A percentile compares a stretch with the other conserved stretches of the same genome.
These are phyloP conservation scores for Lepraria neglecta DNA, from an alignment of 495 filamentous ascomycete species.

Conservation along the genomic window DNA sequence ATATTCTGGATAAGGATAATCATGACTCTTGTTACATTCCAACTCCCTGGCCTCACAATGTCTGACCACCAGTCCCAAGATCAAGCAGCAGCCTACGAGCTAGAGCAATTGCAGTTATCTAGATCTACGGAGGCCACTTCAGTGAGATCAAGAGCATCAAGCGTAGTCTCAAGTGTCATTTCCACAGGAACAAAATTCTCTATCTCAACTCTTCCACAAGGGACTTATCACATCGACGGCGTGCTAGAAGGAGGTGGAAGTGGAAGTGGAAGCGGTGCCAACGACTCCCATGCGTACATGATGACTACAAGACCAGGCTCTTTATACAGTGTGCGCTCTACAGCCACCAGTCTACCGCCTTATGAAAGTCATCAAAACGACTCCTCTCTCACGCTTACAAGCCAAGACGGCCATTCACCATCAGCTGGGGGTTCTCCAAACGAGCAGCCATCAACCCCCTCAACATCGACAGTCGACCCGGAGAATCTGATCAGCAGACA, in stretches of 20 bases:
- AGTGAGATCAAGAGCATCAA: slow-evolving; percentile 21
- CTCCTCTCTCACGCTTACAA: too few species aligned
- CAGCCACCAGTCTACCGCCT: slow-evolving; percentile 19
- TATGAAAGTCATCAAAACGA: slow-evolving; percentile 9
- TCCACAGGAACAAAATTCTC: slow-evolving; percentile 25
- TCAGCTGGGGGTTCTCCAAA: not conserved
- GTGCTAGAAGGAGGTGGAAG: not conserved
- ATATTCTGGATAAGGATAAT: too few species aligned
- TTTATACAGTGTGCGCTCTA: slow-evolving; percentile 17
- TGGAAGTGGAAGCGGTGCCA: not conserved
- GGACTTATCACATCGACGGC: slow-evolving; percentile 7
- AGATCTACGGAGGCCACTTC: slow-evolving; percentile 1
- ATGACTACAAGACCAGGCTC: slow-evolving; percentile 11
- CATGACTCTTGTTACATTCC: too few species aligned
- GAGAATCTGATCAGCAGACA: slow-evolving; percentile 29
- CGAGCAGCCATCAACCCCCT: slow-evolving; percentile 12
- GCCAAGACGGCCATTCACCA: too few species aligned
- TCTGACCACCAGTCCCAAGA: not conserved
- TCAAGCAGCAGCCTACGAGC: not conserved
- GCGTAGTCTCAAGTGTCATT: slow-evolving; percentile 14
- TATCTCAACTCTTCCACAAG: slow-evolving; percentile 20
- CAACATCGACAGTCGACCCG: slow-evolving; percentile 17
- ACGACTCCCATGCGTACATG: not conserved
- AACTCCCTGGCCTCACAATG: not conserved
- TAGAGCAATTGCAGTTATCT: not conserved